phyloP scores from a whole-genome alignment of 2,329 filamentous ascomycete species.

The Exophiala mesophila region DNA sequence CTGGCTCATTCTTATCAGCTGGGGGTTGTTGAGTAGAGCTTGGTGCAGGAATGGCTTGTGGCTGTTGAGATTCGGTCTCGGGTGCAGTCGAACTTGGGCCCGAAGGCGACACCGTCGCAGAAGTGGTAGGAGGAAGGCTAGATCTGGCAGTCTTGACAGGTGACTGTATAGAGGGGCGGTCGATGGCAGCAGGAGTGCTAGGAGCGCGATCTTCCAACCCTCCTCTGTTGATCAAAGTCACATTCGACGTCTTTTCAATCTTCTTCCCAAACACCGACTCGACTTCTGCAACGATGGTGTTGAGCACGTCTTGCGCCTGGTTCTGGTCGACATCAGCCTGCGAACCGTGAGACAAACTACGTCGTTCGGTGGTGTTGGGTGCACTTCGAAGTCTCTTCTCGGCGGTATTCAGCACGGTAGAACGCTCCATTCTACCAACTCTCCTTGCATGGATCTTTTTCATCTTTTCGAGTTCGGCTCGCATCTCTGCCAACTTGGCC shows the following conservation, averaged over 20 bases:
- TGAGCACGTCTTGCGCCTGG: slow-evolving; percentile 42
- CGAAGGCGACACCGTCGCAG: slow-evolving; percentile 43
- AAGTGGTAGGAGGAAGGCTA: slow-evolving; percentile 41
- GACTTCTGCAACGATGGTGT: slow-evolving; percentile 70
- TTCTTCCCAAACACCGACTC: slow-evolving; percentile 66
- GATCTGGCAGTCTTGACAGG: slow-evolving; percentile 6
- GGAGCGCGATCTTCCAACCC: slow-evolving; percentile 58
- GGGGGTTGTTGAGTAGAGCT: not conserved
- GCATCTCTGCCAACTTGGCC: slow-evolving; percentile 66
- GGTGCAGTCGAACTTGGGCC: slow-evolving; percentile 28
- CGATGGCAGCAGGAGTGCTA: slow-evolving; percentile 4
- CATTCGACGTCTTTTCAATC: slow-evolving; percentile 58
- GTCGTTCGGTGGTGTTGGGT: slow-evolving; percentile 40
- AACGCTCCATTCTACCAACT: slow-evolving; percentile 68
- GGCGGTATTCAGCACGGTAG: slow-evolving; percentile 64
- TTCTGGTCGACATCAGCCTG: slow-evolving; percentile 10
- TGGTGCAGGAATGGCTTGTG: not conserved
- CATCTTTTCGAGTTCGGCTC: slow-evolving; percentile 79
- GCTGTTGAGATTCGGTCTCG: not conserved
- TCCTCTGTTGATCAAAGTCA: slow-evolving; percentile 71
- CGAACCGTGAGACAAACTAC: slow-evolving; percentile 8
- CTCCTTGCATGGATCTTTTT: slow-evolving; percentile 71
- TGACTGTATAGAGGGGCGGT: slow-evolving; percentile 2
- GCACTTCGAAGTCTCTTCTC: slow-evolving; percentile 71
- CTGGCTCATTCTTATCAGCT: not conserved